Evolutionary conservation across 2,329 filamentous ascomycete genomes (phyloP), one percentile per base, ranked within the genome.

Genomic region (Arthrobotrys pseudoclavata): DNA sequence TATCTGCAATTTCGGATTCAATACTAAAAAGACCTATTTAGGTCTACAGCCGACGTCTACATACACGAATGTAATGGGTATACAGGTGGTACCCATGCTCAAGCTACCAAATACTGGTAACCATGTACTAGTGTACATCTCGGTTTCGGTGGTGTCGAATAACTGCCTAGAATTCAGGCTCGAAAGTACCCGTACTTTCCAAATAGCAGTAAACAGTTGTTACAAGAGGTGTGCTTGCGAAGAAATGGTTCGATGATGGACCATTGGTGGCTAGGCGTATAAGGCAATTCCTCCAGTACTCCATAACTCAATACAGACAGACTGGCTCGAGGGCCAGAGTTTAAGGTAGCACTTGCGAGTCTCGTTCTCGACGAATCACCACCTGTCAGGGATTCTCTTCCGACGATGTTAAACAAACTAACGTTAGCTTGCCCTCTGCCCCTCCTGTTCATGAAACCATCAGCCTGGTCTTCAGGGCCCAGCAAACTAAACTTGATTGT

Each of bases 1-100:
- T 55, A 57, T 57, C 29, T 29, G 52, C 10, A 37, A 22, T 57
- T 57, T 18, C 29, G 52, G 18, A 13, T 22, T 37, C 22, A 22
- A 37, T 37, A 18, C 9, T 24, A n/a, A 31, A 15, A 55, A 18
- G 15, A 5, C 5, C 4, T 26, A 3, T 34, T 34, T 9, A 9
- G 31, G 3, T 9, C 12, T 7, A 29, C 29, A 29, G n/a, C n/a
- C n/a, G n/a, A n/a, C n/a, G n/a, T n/a, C 29, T 29, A 7, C 29
- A 40, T 40, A 40, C 34, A 40, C 10, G 34, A 40, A 7, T 13
- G 34, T 40, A 7, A 13, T 40, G 12, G 12, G 10, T 40, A 40
- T 7, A 7, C 31, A 34, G 12, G 12, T 34, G 12, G 13, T 1
- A 42, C 12, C 13, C 37, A 42, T 42, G 37, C 37, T n/a, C 13